Base-by-base conservation (phyloP, 2,329 filamentous ascomycete genomes). In the Kalmusia sp. region DNA sequence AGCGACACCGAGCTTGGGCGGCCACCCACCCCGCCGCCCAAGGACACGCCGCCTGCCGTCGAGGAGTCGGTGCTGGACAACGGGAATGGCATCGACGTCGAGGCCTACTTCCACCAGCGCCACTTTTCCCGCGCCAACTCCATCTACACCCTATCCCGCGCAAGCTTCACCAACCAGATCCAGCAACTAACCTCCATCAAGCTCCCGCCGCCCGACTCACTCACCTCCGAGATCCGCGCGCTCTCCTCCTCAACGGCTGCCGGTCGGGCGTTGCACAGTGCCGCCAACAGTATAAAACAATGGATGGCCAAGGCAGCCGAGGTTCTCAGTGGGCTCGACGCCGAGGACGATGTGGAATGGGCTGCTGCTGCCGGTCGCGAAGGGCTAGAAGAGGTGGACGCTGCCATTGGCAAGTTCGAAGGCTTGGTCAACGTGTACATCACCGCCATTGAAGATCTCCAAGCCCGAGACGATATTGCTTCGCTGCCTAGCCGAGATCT, bases 331-430 rank as follows among this genome's bases (percentile, higher is more conserved):
- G 93, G 93, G 4, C 80, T 99, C 35, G 92, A 98, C 72, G 92
- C 93, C 48, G 93, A 98, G 58, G 95, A 98, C 72, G 95, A 99
- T 70, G 92, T 98, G 14, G 93, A 98, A 74, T 99, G 95, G 95
- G 93, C 86, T 7, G 85, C 95, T 2, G 93, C 93, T 1, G 95
- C 92, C 47, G 95, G 95, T 2, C 82, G 89, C 56, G 90, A 93
- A 73, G 91, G 91, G 2, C 80, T 93, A 30, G 87, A 87, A 45
- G 84, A 86, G 49, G 84, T 87, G 3, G 84, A 88, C 58, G 79
- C 79, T 46, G 85, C 93, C 19, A 93, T 98, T 55, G 80, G 83
- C 31, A 87, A 90, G 44, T 99, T 98, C 66, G 92, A 96, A 69
- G 86, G 88, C 46, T 81, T 99, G 51, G 92, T 98, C 69, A 91